Percentiles rank a stretch among this genome's conserved stretches.
phyloP scores from a whole-genome alignment of 768 basidiomycete species.

The Hemileccinum impolitum region DNA sequence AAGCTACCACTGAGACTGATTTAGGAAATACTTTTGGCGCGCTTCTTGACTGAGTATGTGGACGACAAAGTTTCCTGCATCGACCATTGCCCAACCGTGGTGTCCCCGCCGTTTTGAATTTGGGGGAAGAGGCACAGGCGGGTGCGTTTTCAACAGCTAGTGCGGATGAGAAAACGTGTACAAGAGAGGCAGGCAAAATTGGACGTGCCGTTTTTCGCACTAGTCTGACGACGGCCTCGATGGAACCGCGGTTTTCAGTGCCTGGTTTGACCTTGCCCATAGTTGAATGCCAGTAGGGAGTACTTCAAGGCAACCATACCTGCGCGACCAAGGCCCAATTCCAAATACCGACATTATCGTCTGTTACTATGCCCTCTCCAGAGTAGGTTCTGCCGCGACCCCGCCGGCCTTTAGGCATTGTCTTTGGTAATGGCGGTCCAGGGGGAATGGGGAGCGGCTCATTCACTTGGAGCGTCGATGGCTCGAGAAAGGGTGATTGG shows the following conservation, averaged over 20 bases:
- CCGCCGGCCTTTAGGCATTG: conserved; percentile 57
- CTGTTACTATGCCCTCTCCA: conserved; percentile 57
- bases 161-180: conserved; percentile 9
- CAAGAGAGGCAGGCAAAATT: background rate
- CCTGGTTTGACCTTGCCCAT: conserved; percentile 74
- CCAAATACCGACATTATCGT: conserved; percentile 62
- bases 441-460: conserved; percentile 46
- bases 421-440: conserved; percentile 59
- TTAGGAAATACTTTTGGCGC: conserved; percentile 62
- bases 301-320: conserved; percentile 34
- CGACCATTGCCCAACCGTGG: conserved; percentile 83
- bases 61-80: conserved; percentile 76
- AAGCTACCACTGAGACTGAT: conserved; percentile 31
- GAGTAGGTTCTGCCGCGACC: conserved; percentile 64
- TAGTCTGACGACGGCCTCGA: conserved; percentile 68
- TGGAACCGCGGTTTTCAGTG: conserved; percentile 72
- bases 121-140: conserved; percentile 58
- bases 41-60: conserved; percentile 70
- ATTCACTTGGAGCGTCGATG: conserved; percentile 50
- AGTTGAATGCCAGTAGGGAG: background rate
- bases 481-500: conserved; percentile 68
- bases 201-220: conserved; percentile 66
- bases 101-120: conserved; percentile 58
- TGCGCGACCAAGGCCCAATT: conserved; percentile 74
- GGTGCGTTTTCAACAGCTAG: conserved; percentile 56